Evolutionary conservation across 257 asterid species (phyloP), one percentile per base, ranked within the genome.

Genomic region (Solanum etuberosum): DNA sequence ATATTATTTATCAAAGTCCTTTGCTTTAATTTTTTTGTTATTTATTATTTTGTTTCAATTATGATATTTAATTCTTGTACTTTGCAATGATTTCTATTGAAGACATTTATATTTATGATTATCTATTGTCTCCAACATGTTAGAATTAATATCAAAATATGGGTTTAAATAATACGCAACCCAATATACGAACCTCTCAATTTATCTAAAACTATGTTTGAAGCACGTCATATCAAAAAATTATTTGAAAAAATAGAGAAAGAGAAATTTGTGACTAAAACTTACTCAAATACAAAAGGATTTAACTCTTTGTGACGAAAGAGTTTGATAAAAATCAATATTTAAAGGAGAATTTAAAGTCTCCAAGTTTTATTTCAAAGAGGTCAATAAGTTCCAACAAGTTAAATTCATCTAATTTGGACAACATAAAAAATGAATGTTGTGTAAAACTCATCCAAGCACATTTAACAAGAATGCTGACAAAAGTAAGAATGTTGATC

Each of bases 41-140:
- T 51, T 51, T 16, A 16, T 51, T 51, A 51, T 51, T 51, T 51
- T 51, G 61, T 51, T 51, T 51, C 61, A 51, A 51, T 51, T 16
- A 18, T 51, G n/a, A 18, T 51, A 16, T 51, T 16, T 16, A 51
- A 16, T 51, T 51, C 61, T 16, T 51, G 9, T 6, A 51, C 61
- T 51, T 51, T 51, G 12, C n/a, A 68, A 68, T 27, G 51, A 48
- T 18, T 16, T 51, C 6, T 6, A 18, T 51, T 51, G 61, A 51
- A 51, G 61, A 51, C 61, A 16, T 51, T 51, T 51, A 18, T 16
- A 51, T 51, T 16, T 51, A 16, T 51, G 23, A 51, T 16, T 51
- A 51, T 18, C 23, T 18, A 16, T 51, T 51, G 23, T 16, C 76
- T 68, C 40, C 34, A 68, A 29, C 23, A 20, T 96, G 93, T 71